A percentile compares a stretch with the other conserved stretches of the same genome.
These are phyloP conservation scores for Saturnispora dispora DNA, from an alignment of 805 yeast species.

Conservation along the genomic window DNA sequence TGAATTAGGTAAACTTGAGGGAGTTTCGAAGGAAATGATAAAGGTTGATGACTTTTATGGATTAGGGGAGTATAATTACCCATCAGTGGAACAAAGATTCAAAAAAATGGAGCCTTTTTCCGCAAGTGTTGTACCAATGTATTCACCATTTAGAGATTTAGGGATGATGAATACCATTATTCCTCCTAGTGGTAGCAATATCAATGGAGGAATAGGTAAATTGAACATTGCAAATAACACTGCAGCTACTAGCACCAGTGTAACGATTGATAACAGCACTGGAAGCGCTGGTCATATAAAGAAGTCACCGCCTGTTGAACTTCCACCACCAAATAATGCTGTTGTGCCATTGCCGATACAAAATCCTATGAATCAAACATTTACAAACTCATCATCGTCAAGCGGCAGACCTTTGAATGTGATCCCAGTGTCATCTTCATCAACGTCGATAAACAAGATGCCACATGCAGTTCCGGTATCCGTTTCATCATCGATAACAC, in stretches of 20 bases:
- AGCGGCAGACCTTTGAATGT: neutral
- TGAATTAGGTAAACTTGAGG: conserved; percentile 47
- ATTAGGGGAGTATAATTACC: conserved; percentile 24
- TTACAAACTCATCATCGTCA: conserved; percentile 12
- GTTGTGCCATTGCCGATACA: neutral
- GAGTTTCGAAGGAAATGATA: conserved; percentile 25
- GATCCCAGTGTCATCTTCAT: conserved; percentile 11
- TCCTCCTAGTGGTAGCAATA: neutral
- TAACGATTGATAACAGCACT: neutral
- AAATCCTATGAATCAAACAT: neutral
- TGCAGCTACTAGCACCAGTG: neutral
- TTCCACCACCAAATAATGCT: neutral
- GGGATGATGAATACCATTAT: neutral
- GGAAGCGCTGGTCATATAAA: neutral
- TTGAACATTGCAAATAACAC: neutral
- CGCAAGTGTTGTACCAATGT: conserved; percentile 24
- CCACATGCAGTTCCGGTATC: neutral
- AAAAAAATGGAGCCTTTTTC: conserved; percentile 25
- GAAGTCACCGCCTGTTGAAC: neutral
- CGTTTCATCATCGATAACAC: neutral
- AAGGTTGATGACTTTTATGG: conserved; percentile 33
- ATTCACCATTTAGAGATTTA: conserved; percentile 26
- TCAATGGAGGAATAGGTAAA: neutral
- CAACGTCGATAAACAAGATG: conserved; percentile 7
- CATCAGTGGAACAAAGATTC: conserved; percentile 20